Evolutionary conservation across 805 yeast genomes (phyloP).

Genomic region (Saccharomycopsis fodiens): DNA sequence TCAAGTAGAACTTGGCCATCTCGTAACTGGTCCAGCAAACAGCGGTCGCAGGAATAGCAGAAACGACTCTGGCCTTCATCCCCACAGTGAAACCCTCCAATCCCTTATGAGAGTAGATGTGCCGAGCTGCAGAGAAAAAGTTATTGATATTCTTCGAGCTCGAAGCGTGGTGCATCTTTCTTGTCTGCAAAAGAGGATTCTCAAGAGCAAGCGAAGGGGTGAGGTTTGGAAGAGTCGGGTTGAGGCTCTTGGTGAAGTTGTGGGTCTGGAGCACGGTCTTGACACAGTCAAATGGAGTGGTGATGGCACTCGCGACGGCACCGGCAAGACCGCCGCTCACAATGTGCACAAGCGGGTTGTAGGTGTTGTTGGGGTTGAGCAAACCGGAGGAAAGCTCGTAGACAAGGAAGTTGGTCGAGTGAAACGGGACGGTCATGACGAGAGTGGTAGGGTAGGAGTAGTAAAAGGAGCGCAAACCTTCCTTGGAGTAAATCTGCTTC

Average conservation of each 20-base stretch:
- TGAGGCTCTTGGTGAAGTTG: constrained; percentile 28
- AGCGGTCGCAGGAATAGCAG: constrained; percentile 94
- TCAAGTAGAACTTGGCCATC: constrained; percentile 59
- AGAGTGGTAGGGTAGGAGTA: constrained; percentile 91
- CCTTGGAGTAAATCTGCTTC: constrained; percentile 43
- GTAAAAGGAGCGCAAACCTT: constrained; percentile 74
- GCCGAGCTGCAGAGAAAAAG: constrained; percentile 24
- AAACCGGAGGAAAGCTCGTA: constrained; percentile 67
- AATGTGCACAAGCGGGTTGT: constrained; percentile 90
- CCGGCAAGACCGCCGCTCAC: constrained; percentile 91
- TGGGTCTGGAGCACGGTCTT: constrained; percentile 88
- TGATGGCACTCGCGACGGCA: constrained; percentile 87
- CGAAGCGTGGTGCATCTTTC: constrained; percentile 11
- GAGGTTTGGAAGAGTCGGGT: neutral
- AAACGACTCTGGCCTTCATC: constrained; percentile 83
- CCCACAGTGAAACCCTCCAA: constrained; percentile 57
- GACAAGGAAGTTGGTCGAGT: constrained; percentile 86
- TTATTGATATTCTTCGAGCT: constrained; percentile 38
- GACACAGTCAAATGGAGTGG: constrained; percentile 91
- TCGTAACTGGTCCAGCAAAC: constrained; percentile 98
- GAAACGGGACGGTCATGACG: constrained; percentile 87
- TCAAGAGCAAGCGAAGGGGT: neutral
- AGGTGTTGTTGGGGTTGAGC: constrained; percentile 66
- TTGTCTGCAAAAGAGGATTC: neutral
- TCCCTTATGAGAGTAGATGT: constrained; percentile 6